Evolutionary conservation across 495 filamentous ascomycete species (phyloP).

Genomic region (Saxophila tyrrhenica): DNA sequence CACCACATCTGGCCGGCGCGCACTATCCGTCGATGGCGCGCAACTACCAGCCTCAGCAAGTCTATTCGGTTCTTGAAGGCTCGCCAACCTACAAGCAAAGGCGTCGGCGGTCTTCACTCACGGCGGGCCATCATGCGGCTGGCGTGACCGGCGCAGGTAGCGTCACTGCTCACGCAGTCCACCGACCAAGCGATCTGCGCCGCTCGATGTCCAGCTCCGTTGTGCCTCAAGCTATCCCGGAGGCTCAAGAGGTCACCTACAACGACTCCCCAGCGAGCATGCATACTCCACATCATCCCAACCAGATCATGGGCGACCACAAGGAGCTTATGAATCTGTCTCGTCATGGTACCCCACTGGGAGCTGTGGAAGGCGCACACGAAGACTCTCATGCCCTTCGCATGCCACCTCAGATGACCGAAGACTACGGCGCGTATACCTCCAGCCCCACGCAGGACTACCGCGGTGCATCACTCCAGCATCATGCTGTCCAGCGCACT

Average conservation of each 20-base stretch:
- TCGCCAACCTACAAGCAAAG: conserved; percentile 98
- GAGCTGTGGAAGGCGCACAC: conserved; percentile 49
- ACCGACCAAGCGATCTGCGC: conserved; percentile 74
- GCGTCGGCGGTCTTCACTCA: conserved; percentile 81
- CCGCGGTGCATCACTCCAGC: conserved; percentile 38
- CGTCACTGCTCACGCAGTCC: conserved; percentile 42
- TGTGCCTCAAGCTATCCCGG: conserved; percentile 53
- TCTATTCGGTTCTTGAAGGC: conserved; percentile 93
- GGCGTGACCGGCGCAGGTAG: conserved; percentile 42
- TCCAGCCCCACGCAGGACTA: conserved; percentile 33
- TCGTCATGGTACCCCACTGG: conserved; percentile 75
- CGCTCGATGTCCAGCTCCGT: conserved; percentile 86
- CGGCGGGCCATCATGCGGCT: conserved; percentile 48
- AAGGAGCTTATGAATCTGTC: conserved; percentile 77
- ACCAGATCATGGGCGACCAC: conserved; percentile 46
- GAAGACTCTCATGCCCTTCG: background rate
- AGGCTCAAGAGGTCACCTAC: conserved; percentile 53
- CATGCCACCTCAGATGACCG: conserved; percentile 34
- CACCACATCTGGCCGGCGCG: conserved; percentile 66
- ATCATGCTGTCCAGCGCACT: conserved; percentile 50
- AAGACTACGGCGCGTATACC: conserved; percentile 60
- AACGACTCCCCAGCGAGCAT: conserved; percentile 59
- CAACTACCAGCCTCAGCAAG: conserved; percentile 60
- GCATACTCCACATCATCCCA: conserved; percentile 31
- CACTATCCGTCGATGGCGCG: conserved; percentile 60